Evolutionary conservation across 192 early-diverging fungal genomes (phyloP).

Genomic region (Spizellomyces punctatus): DNA sequence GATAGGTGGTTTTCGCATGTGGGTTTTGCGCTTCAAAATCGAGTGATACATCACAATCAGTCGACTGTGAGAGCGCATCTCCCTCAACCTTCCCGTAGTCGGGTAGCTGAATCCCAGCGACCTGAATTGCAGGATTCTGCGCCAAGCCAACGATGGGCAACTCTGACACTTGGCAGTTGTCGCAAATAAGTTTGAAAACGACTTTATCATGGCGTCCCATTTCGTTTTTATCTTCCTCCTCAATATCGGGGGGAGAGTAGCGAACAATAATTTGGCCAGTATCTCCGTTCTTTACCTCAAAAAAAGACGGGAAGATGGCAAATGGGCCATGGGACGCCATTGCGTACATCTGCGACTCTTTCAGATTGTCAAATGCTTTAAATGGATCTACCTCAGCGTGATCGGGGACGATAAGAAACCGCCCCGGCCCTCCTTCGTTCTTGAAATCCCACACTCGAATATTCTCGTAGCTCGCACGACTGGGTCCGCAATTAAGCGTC

Average conservation of each 20-base stretch:
- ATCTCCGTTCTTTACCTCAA: slow-evolving; percentile 36
- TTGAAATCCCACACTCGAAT: slow-evolving; percentile 36
- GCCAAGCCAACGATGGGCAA: slow-evolving; percentile 40
- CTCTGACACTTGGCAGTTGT: slow-evolving; percentile 48
- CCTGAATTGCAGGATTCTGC: slow-evolving; percentile 34
- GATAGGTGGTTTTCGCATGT: slow-evolving; percentile 26
- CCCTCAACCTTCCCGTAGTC: slow-evolving; percentile 2
- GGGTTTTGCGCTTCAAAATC: slow-evolving; percentile 46
- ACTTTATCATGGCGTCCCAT: slow-evolving; percentile 22
- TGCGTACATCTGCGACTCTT: slow-evolving; percentile 1
- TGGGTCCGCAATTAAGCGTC: slow-evolving; percentile 51
- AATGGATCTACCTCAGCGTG: slow-evolving; percentile 33
- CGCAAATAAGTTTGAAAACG: slow-evolving; percentile 46
- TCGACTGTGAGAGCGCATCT: background rate
- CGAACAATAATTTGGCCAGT: slow-evolving; percentile 33
- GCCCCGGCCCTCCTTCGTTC: slow-evolving; percentile 49
- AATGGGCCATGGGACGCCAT: slow-evolving; percentile 32
- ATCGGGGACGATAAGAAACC: slow-evolving; percentile 41
- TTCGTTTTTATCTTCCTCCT: background rate
- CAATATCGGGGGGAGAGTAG: slow-evolving; percentile 22
- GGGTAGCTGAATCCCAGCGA: background rate
- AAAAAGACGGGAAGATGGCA: slow-evolving; percentile 45
- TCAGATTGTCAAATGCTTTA: slow-evolving; percentile 37
- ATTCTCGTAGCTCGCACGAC: slow-evolving; percentile 39
- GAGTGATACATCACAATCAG: slow-evolving; percentile 17